Conservation (phyloP, 345 rosid species). For the Schrenkiella parvula region DNA sequence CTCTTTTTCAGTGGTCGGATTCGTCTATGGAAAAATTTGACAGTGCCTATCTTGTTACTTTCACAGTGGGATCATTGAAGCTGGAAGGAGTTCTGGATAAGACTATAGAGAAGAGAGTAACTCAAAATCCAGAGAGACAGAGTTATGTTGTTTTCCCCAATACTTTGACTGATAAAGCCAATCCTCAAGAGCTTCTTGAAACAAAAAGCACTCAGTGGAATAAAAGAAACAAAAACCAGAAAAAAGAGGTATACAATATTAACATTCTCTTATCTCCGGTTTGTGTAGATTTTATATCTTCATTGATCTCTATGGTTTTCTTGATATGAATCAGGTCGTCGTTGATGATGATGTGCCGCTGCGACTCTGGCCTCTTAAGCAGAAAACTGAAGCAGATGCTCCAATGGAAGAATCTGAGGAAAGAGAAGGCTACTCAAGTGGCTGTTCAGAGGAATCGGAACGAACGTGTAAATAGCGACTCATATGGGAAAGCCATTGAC, state of each 20-base stretch:
- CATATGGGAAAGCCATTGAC: background rate
- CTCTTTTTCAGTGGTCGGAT: background rate
- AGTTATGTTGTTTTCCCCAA: background rate
- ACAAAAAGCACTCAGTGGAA: background rate
- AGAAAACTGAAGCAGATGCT: background rate
- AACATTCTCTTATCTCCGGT: background rate
- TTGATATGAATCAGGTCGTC: background rate
- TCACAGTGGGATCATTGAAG: background rate
- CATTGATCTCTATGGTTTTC: background rate
- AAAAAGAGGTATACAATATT: background rate
- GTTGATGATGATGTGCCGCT: background rate
- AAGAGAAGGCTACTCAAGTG: background rate
- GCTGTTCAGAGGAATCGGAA: background rate
- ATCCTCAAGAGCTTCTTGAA: background rate
- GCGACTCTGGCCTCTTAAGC: background rate
- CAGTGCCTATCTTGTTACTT: background rate
- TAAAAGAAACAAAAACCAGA: background rate
- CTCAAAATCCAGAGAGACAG: background rate
- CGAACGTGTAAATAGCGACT: background rate
- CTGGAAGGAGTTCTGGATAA: background rate
- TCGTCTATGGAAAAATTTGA: background rate
- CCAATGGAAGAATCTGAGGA: background rate
- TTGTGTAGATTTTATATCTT: background rate
- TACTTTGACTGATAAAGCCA: background rate
- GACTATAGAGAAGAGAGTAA: background rate